phyloP scores from a whole-genome alignment of 2,329 filamentous ascomycete species.

The Orbilia oligospora region DNA sequence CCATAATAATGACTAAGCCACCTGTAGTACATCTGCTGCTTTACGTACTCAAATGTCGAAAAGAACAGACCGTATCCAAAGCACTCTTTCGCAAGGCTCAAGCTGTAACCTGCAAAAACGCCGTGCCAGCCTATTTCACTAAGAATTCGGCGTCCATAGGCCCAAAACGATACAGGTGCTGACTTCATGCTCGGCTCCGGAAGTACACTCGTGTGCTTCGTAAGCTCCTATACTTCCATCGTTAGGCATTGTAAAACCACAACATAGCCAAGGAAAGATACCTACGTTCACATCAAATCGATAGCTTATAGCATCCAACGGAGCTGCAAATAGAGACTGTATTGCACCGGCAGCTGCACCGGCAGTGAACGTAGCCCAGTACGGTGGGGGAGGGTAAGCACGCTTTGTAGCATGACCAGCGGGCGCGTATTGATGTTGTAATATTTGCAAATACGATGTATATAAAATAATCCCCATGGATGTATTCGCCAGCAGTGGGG shows the following conservation, averaged over 20 bases:
- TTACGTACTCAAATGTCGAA: conserved; percentile 80
- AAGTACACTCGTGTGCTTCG: conserved; percentile 65
- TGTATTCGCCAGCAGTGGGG: conserved; percentile 81
- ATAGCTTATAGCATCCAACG: conserved; percentile 81
- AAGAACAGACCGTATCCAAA: conserved; percentile 69
- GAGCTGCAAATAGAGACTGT: conserved; percentile 80
- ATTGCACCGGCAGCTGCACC: conserved; percentile 78
- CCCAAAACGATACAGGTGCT: conserved; percentile 76
- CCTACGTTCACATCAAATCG: conserved; percentile 76
- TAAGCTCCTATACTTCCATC: conserved; percentile 33
- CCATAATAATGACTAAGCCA: conserved; percentile 81
- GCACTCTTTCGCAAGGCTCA: conserved; percentile 72
- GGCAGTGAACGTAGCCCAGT: conserved; percentile 76
- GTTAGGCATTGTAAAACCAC: not conserved
- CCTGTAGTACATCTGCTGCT: conserved; percentile 79
- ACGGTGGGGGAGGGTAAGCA: conserved; percentile 78
- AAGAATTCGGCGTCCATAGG: conserved; percentile 77
- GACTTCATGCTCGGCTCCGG: not conserved
- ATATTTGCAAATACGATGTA: conserved; percentile 80
- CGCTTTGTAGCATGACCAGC: conserved; percentile 74
- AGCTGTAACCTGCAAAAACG: conserved; percentile 80
- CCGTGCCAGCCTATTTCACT: conserved; percentile 80
- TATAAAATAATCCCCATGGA: conserved; percentile 82
- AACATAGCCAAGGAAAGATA: conserved; percentile 61
- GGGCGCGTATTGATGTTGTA: conserved; percentile 77